These are phyloP conservation scores for Omphalotus olearius DNA, from an alignment of 1,284 basidiomycete genomes.

Conservation along the genomic window DNA sequence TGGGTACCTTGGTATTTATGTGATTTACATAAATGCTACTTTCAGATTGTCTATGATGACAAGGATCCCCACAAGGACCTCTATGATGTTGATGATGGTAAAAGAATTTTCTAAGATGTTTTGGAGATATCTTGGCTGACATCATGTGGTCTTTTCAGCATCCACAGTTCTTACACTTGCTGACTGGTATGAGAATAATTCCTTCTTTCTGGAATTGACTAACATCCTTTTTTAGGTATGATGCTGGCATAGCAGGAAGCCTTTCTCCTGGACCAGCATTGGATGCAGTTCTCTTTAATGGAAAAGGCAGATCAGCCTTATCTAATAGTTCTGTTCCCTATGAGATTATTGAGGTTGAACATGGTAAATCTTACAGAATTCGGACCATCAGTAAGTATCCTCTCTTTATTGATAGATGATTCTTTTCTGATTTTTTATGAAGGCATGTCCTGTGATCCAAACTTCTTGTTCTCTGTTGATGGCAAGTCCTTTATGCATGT, in stretches of 20 bases:
- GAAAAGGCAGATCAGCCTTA: slow-evolving; percentile 25
- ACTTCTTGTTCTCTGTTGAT: slow-evolving; percentile 33
- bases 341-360: slow-evolving; percentile 14
- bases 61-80: slow-evolving; percentile 1
- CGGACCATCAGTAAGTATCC: background rate
- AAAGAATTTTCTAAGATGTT: background rate
- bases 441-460: slow-evolving; percentile 38
- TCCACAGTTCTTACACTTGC: slow-evolving; percentile 1
- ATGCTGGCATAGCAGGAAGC: too few species aligned
- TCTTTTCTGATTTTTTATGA: background rate
- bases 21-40: too few species aligned
- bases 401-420: too few species aligned
- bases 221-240: background rate
- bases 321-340: slow-evolving; percentile 24
- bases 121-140: background rate
- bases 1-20: background rate
- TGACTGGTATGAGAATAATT: background rate
- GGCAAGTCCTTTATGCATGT: slow-evolving; percentile 1
- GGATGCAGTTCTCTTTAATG: slow-evolving; percentile 42
- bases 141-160: background rate
- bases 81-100: slow-evolving; percentile 1
- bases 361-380: slow-evolving; percentile 19
- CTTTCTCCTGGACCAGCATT: slow-evolving; percentile 19
- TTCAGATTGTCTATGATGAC: slow-evolving; percentile 15
- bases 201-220: background rate